A percentile compares a stretch with the other conserved stretches of the same genome.
Evolutionary conservation across 2,329 filamentous ascomycete genomes (phyloP).

Genomic region (Dactylellina sp.): DNA sequence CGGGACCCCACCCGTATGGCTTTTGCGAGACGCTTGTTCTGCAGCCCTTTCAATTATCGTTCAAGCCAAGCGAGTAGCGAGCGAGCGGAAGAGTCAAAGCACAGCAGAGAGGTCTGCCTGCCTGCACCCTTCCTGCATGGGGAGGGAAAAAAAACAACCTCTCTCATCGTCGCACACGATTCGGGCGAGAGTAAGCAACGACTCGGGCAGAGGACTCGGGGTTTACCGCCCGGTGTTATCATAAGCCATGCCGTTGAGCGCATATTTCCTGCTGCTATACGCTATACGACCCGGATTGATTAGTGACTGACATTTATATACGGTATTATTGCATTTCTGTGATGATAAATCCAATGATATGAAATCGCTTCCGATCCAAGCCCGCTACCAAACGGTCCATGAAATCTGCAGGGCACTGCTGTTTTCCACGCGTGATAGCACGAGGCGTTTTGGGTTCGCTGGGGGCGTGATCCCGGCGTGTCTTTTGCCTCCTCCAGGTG

Average conservation of each 20-base stretch:
- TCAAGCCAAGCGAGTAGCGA: constrained; percentile 56
- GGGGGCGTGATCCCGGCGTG: neutral
- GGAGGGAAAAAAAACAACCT: constrained; percentile 7
- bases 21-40: constrained; percentile 17
- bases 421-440: constrained; percentile 25
- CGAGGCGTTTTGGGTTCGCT: constrained; percentile 6
- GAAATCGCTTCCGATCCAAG: neutral
- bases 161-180: constrained; percentile 27
- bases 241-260: neutral
- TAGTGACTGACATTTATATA: neutral
- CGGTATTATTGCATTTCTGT: constrained; percentile 5
- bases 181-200: neutral
- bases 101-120: constrained; percentile 15
- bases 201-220: neutral
- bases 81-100: constrained; percentile 47
- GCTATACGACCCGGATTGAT: neutral
- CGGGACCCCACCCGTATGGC: constrained; percentile 55
- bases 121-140: constrained; percentile 12
- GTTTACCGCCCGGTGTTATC: neutral
- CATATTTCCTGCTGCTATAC: neutral
- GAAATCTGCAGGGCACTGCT: constrained; percentile 2
- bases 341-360: constrained; percentile 32
- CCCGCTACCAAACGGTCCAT: constrained; percentile 14
- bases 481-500: constrained; percentile 19
- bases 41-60: constrained; percentile 40